Evolutionary conservation across 2,329 filamentous ascomycete species (phyloP).

Genomic region (Cryphonectria parasitica): DNA sequence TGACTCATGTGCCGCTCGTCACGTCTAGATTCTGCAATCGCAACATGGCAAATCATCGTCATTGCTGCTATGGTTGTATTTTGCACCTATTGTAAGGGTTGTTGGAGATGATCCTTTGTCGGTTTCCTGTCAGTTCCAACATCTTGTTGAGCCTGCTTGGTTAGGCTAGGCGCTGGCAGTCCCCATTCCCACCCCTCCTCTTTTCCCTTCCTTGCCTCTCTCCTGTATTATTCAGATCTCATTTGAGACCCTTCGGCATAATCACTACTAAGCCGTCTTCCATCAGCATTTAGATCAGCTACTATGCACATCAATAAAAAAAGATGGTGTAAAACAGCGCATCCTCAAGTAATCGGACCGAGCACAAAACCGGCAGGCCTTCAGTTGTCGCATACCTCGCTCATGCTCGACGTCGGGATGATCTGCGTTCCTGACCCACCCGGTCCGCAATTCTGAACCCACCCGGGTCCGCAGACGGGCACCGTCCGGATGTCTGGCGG

Average conservation of each 20-base stretch:
- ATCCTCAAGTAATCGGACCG: background rate
- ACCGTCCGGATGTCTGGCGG: slow-evolving; percentile 24
- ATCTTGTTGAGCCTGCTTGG: background rate
- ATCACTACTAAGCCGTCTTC: background rate
- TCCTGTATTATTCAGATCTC: background rate
- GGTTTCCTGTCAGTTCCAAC: background rate
- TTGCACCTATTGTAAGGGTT: background rate
- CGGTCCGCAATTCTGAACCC: slow-evolving; percentile 10
- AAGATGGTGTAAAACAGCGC: background rate
- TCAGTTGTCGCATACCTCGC: background rate
- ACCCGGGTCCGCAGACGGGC: slow-evolving; percentile 27
- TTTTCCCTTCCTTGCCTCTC: background rate
- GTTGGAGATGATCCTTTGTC: background rate
- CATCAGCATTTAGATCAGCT: background rate
- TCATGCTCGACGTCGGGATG: slow-evolving; percentile 13
- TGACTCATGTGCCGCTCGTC: background rate
- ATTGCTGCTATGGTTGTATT: background rate
- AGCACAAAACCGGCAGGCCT: background rate
- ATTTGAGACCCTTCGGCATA: background rate
- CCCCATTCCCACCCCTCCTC: too few relatives aligned
- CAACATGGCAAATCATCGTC: background rate
- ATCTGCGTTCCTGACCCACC: slow-evolving; percentile 25
- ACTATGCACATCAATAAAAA: background rate
- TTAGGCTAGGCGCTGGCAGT: background rate
- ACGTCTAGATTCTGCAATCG: background rate